These are phyloP conservation scores for Ceratocystis colombiana DNA, from an alignment of 2,329 filamentous ascomycete species.

Conservation along the genomic window DNA sequence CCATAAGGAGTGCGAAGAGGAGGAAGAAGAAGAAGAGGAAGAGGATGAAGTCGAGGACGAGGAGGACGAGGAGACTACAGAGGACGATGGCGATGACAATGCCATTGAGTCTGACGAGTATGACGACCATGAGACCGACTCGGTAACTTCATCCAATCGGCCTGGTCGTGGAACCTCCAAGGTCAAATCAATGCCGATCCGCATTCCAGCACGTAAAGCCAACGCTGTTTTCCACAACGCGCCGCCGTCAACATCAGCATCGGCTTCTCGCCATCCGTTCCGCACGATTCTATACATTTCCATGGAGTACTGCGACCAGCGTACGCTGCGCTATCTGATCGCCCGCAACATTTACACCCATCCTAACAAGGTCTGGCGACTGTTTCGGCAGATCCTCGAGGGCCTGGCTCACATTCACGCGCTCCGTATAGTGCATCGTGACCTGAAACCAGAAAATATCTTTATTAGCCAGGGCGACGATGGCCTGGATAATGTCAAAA, in stretches of 20 bases:
- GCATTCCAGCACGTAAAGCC: conserved; percentile 4
- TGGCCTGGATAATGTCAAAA: conserved; percentile 77
- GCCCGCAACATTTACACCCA: conserved; percentile 63
- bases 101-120: conserved; percentile 28
- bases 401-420: conserved; percentile 83
- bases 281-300: conserved; percentile 85
- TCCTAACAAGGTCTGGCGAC: conserved; percentile 70
- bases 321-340: conserved; percentile 84
- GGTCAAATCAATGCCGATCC: conserved; percentile 10
- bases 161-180: neutral
- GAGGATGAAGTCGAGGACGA: conserved; percentile 36
- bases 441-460: conserved; percentile 94
- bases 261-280: conserved; percentile 34
- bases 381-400: conserved; percentile 85
- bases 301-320: conserved; percentile 97
- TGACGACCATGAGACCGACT: conserved; percentile 11
- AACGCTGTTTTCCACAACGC: neutral
- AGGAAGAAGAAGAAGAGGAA: conserved; percentile 31
- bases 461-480: conserved; percentile 67
- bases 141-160: neutral
- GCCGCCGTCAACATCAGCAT: conserved; percentile 33
- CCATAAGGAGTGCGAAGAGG: conserved; percentile 33
- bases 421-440: conserved; percentile 85
- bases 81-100: conserved; percentile 32
- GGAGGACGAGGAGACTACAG: conserved; percentile 31